Conservation (phyloP, 192 early-diverging fungal species). For the Ambispora gerdemannii region DNA sequence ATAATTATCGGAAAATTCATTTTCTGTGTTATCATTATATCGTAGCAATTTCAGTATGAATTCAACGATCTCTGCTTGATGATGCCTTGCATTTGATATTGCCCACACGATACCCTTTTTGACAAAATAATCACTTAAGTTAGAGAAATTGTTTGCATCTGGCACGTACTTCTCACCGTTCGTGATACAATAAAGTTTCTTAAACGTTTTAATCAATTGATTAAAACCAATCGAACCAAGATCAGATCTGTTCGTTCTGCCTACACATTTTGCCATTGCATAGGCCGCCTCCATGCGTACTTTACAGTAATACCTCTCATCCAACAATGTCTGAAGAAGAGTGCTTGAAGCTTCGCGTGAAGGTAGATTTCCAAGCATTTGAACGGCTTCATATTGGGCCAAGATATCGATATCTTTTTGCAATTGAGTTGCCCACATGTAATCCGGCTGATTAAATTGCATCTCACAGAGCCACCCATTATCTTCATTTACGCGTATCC, state of each 20-base stretch:
- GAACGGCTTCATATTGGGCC: conserved; percentile 86
- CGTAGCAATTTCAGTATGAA: conserved; percentile 75
- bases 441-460: conserved; percentile 82
- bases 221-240: conserved; percentile 66
- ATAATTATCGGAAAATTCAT: conserved; percentile 73
- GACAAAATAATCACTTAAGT: conserved; percentile 86
- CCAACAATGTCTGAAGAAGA: conserved; percentile 71
- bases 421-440: conserved; percentile 95
- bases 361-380: conserved; percentile 59
- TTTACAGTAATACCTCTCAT: conserved; percentile 81
- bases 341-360: conserved; percentile 68
- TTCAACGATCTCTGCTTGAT: conserved; percentile 54
- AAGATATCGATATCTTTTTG: conserved; percentile 86
- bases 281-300: conserved; percentile 77
- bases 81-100: conserved; percentile 66
- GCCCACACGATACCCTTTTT: conserved; percentile 77
- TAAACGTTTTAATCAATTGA: conserved; percentile 72
- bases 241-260: conserved; percentile 53
- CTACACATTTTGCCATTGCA: conserved; percentile 50
- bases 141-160: conserved; percentile 84
- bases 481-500: conserved; percentile 94
- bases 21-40: conserved; percentile 89
- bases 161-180: conserved; percentile 53
- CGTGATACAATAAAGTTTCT: conserved; percentile 66
- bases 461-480: conserved; percentile 90